phyloP scores from a whole-genome alignment of 176 grass and related monocot genomes.

The Eragrostis nindensis region DNA sequence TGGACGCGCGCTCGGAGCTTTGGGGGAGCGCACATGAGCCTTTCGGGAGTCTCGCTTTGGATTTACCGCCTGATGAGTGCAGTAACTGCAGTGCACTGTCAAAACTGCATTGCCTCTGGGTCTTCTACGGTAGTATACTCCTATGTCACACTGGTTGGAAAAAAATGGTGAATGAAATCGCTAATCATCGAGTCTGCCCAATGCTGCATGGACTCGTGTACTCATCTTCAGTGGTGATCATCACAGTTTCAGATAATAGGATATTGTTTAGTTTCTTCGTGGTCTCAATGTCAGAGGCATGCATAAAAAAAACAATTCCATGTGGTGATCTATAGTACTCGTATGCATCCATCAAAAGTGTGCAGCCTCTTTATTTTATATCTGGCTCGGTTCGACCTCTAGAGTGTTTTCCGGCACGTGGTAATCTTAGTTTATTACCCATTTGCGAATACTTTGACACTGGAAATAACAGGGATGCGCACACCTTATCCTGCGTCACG shows the following conservation, averaged over 20 bases:
- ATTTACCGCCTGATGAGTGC: neutral
- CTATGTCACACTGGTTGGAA: neutral
- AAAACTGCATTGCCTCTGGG: neutral
- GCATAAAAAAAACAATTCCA: neutral
- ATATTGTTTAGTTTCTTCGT: too few relatives aligned
- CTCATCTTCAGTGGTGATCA: neutral
- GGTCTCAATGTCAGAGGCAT: neutral
- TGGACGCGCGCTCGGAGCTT: neutral
- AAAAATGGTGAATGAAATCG: too few relatives aligned
- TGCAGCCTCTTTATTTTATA: neutral
- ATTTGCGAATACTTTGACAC: neutral
- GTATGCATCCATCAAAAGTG: neutral
- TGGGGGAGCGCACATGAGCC: neutral
- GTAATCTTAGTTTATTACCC: constrained; percentile 6
- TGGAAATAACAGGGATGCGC: neutral
- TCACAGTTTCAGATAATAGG: too few relatives aligned
- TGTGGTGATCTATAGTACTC: neutral
- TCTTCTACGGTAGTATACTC: neutral
- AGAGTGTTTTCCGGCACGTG: constrained; percentile 20
- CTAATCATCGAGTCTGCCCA: neutral
- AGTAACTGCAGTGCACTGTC: neutral
- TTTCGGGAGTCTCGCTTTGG: neutral
- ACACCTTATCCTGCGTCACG: constrained; percentile 3
- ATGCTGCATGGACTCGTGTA: neutral
- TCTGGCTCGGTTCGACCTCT: neutral